Percentiles rank a stretch among this genome's conserved stretches.
These are phyloP conservation scores for Alternaria dauci DNA, from an alignment of 2,329 filamentous ascomycete genomes.

Conservation along the genomic window DNA sequence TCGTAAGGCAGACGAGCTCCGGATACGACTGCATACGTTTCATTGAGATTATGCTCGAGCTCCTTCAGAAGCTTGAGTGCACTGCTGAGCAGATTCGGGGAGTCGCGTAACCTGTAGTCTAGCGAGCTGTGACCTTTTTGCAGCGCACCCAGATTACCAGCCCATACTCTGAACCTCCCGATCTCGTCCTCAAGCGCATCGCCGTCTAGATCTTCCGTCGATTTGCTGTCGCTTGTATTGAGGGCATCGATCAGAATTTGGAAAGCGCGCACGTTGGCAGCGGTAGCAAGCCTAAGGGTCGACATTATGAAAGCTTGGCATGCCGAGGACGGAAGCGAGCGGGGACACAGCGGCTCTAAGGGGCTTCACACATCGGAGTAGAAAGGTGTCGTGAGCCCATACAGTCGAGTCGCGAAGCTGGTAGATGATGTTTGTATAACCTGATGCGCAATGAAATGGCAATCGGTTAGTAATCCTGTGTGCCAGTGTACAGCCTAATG, in stretches of 20 bases:
- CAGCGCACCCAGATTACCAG: slow-evolving; percentile 46
- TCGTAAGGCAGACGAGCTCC: slow-evolving; percentile 47
- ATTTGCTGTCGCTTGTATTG: slow-evolving; percentile 18
- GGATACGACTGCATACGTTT: slow-evolving; percentile 39
- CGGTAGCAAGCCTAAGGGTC: slow-evolving; percentile 42
- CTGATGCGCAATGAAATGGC: slow-evolving; percentile 1
- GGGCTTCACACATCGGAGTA: neutral
- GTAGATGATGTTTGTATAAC: slow-evolving; percentile 11
- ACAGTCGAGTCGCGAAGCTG: neutral
- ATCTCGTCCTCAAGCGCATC: slow-evolving; percentile 48
- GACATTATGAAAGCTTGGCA: slow-evolving; percentile 25
- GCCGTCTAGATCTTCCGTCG: slow-evolving; percentile 29
- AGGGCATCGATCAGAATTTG: slow-evolving; percentile 35
- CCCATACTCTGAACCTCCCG: slow-evolving; percentile 50
- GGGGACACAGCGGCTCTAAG: neutral
- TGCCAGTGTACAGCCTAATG: neutral
- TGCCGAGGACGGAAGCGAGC: slow-evolving; percentile 14
- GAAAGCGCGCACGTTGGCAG: slow-evolving; percentile 43
- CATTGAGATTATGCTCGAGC: slow-evolving; percentile 40
- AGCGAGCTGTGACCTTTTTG: slow-evolving; percentile 50
- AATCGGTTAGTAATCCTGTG: slow-evolving; percentile 9
- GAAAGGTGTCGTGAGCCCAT: neutral
- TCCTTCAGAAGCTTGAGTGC: slow-evolving; percentile 46
- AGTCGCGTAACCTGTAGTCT: slow-evolving; percentile 50
- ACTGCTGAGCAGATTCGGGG: slow-evolving; percentile 45